Conservation (phyloP, 495 filamentous ascomycete species). For the Podospora conica region DNA sequence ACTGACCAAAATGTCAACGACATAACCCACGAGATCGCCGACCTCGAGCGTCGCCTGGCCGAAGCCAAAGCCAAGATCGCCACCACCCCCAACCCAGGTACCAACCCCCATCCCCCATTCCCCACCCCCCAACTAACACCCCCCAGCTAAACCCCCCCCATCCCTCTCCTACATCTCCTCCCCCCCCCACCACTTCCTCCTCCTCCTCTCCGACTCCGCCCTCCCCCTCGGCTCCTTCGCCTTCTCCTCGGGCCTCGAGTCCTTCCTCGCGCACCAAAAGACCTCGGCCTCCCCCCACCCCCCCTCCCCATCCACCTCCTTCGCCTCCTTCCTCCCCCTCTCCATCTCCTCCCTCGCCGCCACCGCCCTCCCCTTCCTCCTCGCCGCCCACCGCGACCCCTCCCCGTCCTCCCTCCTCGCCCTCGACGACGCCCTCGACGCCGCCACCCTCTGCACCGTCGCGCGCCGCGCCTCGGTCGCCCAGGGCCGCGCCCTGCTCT, state of each 20-base stretch:
- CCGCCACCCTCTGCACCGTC: slow-evolving; percentile 78
- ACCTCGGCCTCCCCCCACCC: slow-evolving; percentile 17
- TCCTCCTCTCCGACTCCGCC: slow-evolving; percentile 91
- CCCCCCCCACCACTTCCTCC: slow-evolving; percentile 61
- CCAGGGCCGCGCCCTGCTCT: slow-evolving; percentile 78
- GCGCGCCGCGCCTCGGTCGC: slow-evolving; percentile 75
- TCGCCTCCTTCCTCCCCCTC: slow-evolving; percentile 69
- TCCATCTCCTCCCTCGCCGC: slow-evolving; percentile 73
- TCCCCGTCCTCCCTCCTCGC: slow-evolving; percentile 35
- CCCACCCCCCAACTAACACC: background rate
- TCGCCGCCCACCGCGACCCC: slow-evolving; percentile 66
- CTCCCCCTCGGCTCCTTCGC: slow-evolving; percentile 95
- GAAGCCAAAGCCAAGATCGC: slow-evolving; percentile 26
- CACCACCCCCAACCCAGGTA: slow-evolving; percentile 10
- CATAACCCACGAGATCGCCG: slow-evolving; percentile 29
- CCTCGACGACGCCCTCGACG: slow-evolving; percentile 83
- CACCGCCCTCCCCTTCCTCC: slow-evolving; percentile 77
- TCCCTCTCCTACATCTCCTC: background rate
- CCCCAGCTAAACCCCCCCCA: background rate
- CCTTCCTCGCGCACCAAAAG: slow-evolving; percentile 77
- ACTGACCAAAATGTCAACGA: background rate
- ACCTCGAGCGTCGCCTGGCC: slow-evolving; percentile 33
- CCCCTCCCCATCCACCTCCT: slow-evolving; percentile 35
- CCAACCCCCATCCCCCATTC: slow-evolving; percentile 1
- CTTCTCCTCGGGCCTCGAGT: slow-evolving; percentile 91